Evolutionary conservation across 2,329 filamentous ascomycete genomes (phyloP).

Genomic region (Calonectria ilicicola): DNA sequence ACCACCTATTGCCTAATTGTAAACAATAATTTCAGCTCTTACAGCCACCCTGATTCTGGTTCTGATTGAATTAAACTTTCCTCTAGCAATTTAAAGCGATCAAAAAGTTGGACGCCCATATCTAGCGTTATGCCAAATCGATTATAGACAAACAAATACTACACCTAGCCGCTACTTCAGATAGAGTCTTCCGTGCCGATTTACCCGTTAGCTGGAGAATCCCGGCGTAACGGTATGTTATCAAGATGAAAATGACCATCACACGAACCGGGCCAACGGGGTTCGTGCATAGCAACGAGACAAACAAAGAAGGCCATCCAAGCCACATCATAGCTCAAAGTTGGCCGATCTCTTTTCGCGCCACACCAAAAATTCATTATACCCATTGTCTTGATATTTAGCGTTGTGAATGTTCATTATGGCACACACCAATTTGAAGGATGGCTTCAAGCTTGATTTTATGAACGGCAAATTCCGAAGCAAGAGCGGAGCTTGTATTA

Average conservation of each 20-base stretch:
- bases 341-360: too few species aligned
- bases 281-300: background rate
- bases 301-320: background rate
- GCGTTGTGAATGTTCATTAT: too few species aligned
- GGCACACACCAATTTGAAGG: too few species aligned
- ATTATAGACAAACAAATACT: background rate
- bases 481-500: too few species aligned
- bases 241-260: background rate
- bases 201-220: too few species aligned
- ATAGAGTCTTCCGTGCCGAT: too few species aligned
- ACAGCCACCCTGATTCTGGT: too few species aligned
- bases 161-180: background rate
- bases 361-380: background rate
- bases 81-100: background rate
- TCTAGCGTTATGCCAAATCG: background rate
- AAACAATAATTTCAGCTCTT: too few species aligned
- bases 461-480: background rate
- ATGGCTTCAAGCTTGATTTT: too few species aligned
- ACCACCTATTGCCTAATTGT: too few species aligned
- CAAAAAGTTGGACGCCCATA: background rate
- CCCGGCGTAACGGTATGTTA: too few species aligned
- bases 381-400: background rate
- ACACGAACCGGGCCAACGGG: too few species aligned
- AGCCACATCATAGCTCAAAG: background rate
- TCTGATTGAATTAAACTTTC: background rate